Conservation (phyloP, 139 green algal genomes). For the Deuterostichococcus epilithicus region DNA sequence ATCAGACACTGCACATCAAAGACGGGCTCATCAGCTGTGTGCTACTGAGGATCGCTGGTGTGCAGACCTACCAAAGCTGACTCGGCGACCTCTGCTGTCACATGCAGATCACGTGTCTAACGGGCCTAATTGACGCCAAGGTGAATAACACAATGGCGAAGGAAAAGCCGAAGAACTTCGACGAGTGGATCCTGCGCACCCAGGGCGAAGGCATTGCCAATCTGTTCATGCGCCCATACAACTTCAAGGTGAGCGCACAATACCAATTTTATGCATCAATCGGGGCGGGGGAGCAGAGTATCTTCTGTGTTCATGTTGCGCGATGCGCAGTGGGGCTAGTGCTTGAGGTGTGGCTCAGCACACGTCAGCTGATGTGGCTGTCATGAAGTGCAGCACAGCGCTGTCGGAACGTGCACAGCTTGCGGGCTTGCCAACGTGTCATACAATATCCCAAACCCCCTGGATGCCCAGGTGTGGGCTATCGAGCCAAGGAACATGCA, state of each 20-base stretch:
- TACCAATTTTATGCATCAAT: background rate
- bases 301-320: no score
- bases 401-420: background rate
- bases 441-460: background rate
- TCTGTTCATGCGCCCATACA: conserved; percentile 94
- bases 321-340: no score
- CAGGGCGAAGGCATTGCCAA: conserved; percentile 86
- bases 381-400: background rate
- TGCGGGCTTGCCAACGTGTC: background rate
- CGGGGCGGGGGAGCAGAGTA: no score
- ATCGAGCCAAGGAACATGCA: conserved; percentile 81
- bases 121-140: conserved; percentile 81
- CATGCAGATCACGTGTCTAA: conserved; percentile 71
- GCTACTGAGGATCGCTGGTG: no score
- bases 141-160: conserved; percentile 59
- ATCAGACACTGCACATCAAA: background rate
- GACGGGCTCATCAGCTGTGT: background rate
- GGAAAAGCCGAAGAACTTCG: conserved; percentile 79
- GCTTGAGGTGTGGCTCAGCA: no score
- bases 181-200: conserved; percentile 89
- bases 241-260: conserved; percentile 79
- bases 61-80: no score
- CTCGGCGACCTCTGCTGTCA: background rate
- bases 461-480: conserved; percentile 63
- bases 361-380: no score